Percentiles rank a stretch among this genome's conserved stretches.
phyloP scores from a whole-genome alignment of 2,329 filamentous ascomycete genomes.

The Microthyrium microscopicum region DNA sequence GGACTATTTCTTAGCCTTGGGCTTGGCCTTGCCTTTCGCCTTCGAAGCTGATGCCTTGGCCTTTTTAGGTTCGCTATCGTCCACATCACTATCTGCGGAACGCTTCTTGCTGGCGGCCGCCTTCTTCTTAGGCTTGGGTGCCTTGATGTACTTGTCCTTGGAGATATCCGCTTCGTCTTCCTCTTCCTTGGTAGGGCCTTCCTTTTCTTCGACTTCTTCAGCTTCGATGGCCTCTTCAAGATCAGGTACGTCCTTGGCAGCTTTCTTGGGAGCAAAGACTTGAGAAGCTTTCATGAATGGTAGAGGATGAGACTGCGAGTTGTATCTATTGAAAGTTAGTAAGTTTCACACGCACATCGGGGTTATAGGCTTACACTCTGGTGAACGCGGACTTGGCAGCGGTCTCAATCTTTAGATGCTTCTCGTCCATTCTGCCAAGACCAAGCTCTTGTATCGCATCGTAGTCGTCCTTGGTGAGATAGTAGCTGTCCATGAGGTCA shows the following conservation, averaged over 20 bases:
- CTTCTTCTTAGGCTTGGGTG: slow-evolving; percentile 64
- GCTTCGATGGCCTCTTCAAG: slow-evolving; percentile 93
- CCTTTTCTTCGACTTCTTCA: slow-evolving; percentile 51
- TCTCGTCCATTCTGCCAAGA: slow-evolving; percentile 67
- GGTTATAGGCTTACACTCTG: too few species aligned
- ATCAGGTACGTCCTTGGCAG: slow-evolving; percentile 64
- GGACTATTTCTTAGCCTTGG: slow-evolving; percentile 34
- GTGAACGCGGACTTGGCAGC: slow-evolving; percentile 86
- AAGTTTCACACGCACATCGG: slow-evolving; percentile 33
- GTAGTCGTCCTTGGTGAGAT: slow-evolving; percentile 83
- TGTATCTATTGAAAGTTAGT: slow-evolving; percentile 55
- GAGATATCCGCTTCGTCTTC: slow-evolving; percentile 69
- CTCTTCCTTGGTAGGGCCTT: slow-evolving; percentile 38
- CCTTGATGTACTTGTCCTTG: slow-evolving; percentile 92
- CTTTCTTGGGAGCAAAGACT: slow-evolving; percentile 54
- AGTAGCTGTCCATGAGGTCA: slow-evolving; percentile 93
- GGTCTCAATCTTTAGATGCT: slow-evolving; percentile 58
- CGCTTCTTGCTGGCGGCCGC: slow-evolving; percentile 24
- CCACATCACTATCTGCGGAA: slow-evolving; percentile 18
- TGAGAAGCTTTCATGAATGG: slow-evolving; percentile 79
- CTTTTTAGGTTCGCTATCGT: slow-evolving; percentile 20
- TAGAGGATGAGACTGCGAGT: slow-evolving; percentile 67
- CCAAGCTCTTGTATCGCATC: slow-evolving; percentile 85
- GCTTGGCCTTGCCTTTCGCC: slow-evolving; percentile 29
- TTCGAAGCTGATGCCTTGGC: too few species aligned